Evolutionary conservation across 2,329 filamentous ascomycete species (phyloP), one percentile per base, ranked within the genome.

Genomic region (Epichloe coenophiala): DNA sequence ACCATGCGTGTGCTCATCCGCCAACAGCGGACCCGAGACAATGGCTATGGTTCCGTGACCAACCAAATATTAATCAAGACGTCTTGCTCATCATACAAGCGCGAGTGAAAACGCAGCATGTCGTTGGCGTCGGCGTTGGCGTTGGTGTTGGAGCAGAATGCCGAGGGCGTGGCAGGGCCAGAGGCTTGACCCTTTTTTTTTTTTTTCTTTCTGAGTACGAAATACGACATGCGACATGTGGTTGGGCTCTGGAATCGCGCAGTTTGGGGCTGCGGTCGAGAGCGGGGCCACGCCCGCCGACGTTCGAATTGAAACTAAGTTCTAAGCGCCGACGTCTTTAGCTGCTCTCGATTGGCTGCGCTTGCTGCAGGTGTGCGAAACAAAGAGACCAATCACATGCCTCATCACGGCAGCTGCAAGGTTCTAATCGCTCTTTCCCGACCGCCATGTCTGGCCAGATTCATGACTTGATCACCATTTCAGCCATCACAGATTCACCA

Each of bases 331-430:
- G 57, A 64, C 45, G 51, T 59, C 54, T 56, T 57, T 60, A 62
- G 59, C 53, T 59, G 55, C 50, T 57, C 53, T 51, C 55, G 58
- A 71, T 71, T 71, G 68, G 70, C 50, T 56, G 55, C 39, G 49
- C 50, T 51, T 57, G 50, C 54, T 59, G 54, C 58, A 59, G 56
- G 58, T 56, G 58, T 54, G 60, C 50, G 54, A 50, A 45, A 53
- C 53, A 54, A 47, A 54, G 48, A 51, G 55, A 53, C 65, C 65
- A 68, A 68, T 67, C 56, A 61, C 56, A 55, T 53, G 53, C 51
- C 48, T 55, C 56, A 66, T 67, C 65, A 68, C 64, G 54, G 54
- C 57, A 4, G 47, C 44, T 44, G 33, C 65, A 67, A 56, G 65
- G 64, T 58, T 61, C 57, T 62, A 62, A 64, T 66, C 63, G 64